Percentiles rank a stretch among this genome's conserved stretches.
These are phyloP conservation scores for Hansenula sp. DNA, from an alignment of 1,139 yeast species.

Conservation along the genomic window DNA sequence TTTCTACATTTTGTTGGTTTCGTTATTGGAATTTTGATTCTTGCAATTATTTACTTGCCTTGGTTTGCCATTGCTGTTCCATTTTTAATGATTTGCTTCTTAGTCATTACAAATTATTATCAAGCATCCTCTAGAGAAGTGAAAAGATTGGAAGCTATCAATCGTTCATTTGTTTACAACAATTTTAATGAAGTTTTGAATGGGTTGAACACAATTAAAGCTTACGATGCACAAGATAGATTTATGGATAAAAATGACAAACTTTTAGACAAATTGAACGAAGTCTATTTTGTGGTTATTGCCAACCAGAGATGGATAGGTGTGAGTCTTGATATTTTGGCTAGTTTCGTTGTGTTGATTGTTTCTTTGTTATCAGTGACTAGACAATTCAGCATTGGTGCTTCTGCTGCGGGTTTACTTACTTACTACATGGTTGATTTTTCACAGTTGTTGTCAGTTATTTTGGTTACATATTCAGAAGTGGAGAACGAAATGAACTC, in stretches of 20 bases:
- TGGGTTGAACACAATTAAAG: slow-evolving; percentile 69
- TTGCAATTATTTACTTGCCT: slow-evolving; percentile 70
- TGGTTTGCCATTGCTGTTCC: slow-evolving; percentile 74
- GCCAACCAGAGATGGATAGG: slow-evolving; percentile 81
- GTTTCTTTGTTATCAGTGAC: slow-evolving; percentile 60
- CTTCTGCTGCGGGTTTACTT: slow-evolving; percentile 73
- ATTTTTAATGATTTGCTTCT: slow-evolving; percentile 41
- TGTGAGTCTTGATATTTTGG: slow-evolving; percentile 53
- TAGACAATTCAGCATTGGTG: slow-evolving; percentile 56
- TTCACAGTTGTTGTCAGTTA: slow-evolving; percentile 46
- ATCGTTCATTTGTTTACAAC: slow-evolving; percentile 73
- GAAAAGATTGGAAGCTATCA: slow-evolving; percentile 74
- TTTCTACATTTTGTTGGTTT: slow-evolving; percentile 44
- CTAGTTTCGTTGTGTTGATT: slow-evolving; percentile 39
- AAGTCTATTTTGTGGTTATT: slow-evolving; percentile 61
- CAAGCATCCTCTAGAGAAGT: slow-evolving; percentile 81
- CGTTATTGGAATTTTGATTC: slow-evolving; percentile 57
- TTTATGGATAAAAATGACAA: slow-evolving; percentile 47
- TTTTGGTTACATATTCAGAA: slow-evolving; percentile 55
- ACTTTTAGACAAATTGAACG: slow-evolving; percentile 60
- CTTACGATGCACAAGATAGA: slow-evolving; percentile 47
- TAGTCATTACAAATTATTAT: slow-evolving; percentile 54
- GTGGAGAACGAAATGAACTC: slow-evolving; percentile 82
- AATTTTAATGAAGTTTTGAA: slow-evolving; percentile 71
- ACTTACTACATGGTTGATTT: slow-evolving; percentile 57